phyloP scores from a whole-genome alignment of 1,139 yeast species.

The Meyerozyma elateridarum region DNA sequence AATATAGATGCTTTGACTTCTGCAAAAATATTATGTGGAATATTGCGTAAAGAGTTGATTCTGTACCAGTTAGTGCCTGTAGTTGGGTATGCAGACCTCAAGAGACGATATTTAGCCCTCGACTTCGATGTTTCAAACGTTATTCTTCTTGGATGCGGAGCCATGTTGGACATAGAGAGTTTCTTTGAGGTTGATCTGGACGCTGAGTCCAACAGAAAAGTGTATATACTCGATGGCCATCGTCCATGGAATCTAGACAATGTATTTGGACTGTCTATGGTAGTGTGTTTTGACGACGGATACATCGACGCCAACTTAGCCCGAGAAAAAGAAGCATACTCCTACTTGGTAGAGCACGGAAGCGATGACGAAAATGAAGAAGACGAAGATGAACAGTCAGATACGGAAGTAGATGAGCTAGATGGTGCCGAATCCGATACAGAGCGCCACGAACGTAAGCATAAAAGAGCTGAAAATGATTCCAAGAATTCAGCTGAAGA shows the following conservation, averaged over 20 bases:
- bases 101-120: conserved; percentile 53
- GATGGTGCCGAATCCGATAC: conserved; percentile 20
- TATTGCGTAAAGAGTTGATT: conserved; percentile 75
- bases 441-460: no score
- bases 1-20: conserved; percentile 93
- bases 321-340: conserved; percentile 54
- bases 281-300: conserved; percentile 88
- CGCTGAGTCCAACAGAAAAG: conserved; percentile 35
- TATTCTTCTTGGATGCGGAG: conserved; percentile 90
- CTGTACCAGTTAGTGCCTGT: conserved; percentile 90
- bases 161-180: conserved; percentile 78
- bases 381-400: conserved; percentile 29
- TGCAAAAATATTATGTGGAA: conserved; percentile 64
- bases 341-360: conserved; percentile 37
- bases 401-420: conserved; percentile 20
- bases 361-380: conserved; percentile 21
- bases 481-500: conserved; percentile 49
- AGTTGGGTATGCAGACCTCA: conserved; percentile 85
- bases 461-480: conserved; percentile 11
- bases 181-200: conserved; percentile 59
- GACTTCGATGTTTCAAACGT: conserved; percentile 79
- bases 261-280: conserved; percentile 76
- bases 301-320: conserved; percentile 51
- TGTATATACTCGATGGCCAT: conserved; percentile 86
- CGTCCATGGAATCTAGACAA: conserved; percentile 97